A percentile compares a stretch with the other conserved stretches of the same genome.
Conservation (phyloP, 116 monocot species). For the Papilionanthe hybrid region DNA sequence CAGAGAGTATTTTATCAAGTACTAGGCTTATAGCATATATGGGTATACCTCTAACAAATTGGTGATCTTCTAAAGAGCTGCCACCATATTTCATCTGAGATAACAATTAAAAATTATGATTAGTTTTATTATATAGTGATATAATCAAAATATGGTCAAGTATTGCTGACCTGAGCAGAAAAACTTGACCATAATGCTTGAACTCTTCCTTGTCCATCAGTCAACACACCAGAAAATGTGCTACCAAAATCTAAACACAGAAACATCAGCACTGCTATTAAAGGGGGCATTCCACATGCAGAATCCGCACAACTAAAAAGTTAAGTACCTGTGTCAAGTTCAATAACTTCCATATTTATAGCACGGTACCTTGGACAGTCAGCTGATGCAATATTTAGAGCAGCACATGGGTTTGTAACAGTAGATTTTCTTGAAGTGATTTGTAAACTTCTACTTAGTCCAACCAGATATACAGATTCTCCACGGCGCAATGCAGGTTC, state of each 20-base stretch:
- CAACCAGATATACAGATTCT: conserved; percentile 88
- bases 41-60: conserved; percentile 94
- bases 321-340: conserved; percentile 80
- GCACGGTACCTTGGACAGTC: conserved; percentile 85
- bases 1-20: conserved; percentile 62
- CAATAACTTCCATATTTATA: conserved; percentile 97
- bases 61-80: conserved; percentile 82
- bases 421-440: conserved; percentile 91
- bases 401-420: conserved; percentile 90
- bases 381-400: conserved; percentile 87
- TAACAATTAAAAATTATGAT: not conserved
- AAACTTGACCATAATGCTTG: conserved; percentile 96
- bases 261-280: not conserved
- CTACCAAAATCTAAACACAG: conserved; percentile 78
- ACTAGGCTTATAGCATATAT: conserved; percentile 86
- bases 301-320: not conserved
- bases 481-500: conserved; percentile 79
- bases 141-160: not conserved
- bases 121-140: not conserved
- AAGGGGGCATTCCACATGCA: not conserved
- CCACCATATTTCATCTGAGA: conserved; percentile 76
- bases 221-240: conserved; percentile 84
- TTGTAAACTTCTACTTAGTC: conserved; percentile 86
- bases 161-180: conserved; percentile 74
- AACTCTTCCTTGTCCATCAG: conserved; percentile 85